These are phyloP conservation scores for Lasiosphaeria ovina DNA, from an alignment of 495 filamentous ascomycete species.

Conservation along the genomic window DNA sequence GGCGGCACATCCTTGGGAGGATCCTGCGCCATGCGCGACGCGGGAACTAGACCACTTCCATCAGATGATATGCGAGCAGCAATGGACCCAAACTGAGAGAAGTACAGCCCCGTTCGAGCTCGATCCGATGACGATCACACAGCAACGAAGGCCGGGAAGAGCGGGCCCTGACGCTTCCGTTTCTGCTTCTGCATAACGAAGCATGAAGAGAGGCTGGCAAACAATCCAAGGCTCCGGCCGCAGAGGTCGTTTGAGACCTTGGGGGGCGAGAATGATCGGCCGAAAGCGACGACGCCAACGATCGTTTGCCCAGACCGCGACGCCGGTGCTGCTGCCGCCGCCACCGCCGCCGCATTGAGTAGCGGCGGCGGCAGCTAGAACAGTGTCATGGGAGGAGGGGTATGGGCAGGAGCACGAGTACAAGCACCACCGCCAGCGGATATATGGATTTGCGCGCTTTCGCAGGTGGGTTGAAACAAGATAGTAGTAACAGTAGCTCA, in stretches of 20 bases:
- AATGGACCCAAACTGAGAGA: constrained; percentile 3
- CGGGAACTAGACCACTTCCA: constrained; percentile 32
- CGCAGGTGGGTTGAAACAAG: not conserved
- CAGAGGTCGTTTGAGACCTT: too few relatives aligned
- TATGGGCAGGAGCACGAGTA: too few relatives aligned
- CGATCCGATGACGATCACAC: constrained; percentile 25
- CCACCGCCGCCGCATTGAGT: too few relatives aligned
- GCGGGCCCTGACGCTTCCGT: not conserved
- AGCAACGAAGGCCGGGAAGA: constrained; percentile 8
- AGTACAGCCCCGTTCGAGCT: not conserved
- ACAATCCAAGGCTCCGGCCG: too few relatives aligned
- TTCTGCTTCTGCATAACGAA: constrained; percentile 6
- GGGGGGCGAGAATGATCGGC: too few relatives aligned
- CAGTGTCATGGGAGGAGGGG: too few relatives aligned
- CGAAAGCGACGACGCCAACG: too few relatives aligned
- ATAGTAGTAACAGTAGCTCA: constrained; percentile 2
- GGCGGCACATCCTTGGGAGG: constrained; percentile 50
- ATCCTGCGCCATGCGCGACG: constrained; percentile 17
- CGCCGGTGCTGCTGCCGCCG: too few relatives aligned
- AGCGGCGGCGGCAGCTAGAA: too few relatives aligned
- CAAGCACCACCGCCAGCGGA: too few relatives aligned
- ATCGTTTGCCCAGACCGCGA: too few relatives aligned
- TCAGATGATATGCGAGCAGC: constrained; percentile 19
- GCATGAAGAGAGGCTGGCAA: not conserved
- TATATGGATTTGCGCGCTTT: too few relatives aligned